Evolutionary conservation across 2,329 filamentous ascomycete species (phyloP), one percentile per base, ranked within the genome.

Genomic region (Fusarium albosuccineum): DNA sequence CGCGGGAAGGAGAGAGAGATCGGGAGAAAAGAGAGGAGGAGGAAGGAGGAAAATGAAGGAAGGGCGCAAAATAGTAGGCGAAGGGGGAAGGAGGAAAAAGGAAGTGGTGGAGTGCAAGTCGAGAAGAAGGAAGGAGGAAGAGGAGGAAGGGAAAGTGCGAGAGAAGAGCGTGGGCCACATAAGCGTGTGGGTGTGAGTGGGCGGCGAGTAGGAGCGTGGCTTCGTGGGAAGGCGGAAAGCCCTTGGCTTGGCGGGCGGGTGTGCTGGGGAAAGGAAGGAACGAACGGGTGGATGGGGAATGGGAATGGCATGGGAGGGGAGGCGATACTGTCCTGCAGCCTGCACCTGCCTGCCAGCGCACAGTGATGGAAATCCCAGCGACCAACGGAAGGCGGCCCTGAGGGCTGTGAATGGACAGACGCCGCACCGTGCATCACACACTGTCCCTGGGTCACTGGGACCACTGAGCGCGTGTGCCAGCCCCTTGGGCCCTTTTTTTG

Each of bases 51-150:
- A 73, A 68, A 71, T 69, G 66, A 71, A 70, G 68, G 72, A 70
- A 72, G 70, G 70, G 70, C 73, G 71, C 72, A 66, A 68, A 71
- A 66, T 71, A 70, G 67, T 70, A 66, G 70, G 62, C 71, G 70
- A 60, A 68, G 65, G 74, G 63, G 65, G 56, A 57, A 49, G 41
- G 64, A 75, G 73, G 70, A 71, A 71, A 74, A 74, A 73, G 71
- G 75, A 73, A 74, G 69, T 70, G 71, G 71, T 72, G 73, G 70
- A 73, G 70, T 74, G 71, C 70, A 73, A 71, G 73, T 73, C 59
- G 66, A 73, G 74, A 68, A 71, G 72, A 66, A 68, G 64, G 56
- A 45, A 73, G 76, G 74, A 73, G 68, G 76, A 73, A 74, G 73
- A 22, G 71, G 70, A 52, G 60, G 60, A 50, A 68, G 57, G 48